Percentiles rank a stretch among this genome's conserved stretches.
These are phyloP conservation scores for Bryoerythrophyllum caledonicum DNA, from an alignment of 225 moss, liverwort and hornwort species.

Conservation along the genomic window DNA sequence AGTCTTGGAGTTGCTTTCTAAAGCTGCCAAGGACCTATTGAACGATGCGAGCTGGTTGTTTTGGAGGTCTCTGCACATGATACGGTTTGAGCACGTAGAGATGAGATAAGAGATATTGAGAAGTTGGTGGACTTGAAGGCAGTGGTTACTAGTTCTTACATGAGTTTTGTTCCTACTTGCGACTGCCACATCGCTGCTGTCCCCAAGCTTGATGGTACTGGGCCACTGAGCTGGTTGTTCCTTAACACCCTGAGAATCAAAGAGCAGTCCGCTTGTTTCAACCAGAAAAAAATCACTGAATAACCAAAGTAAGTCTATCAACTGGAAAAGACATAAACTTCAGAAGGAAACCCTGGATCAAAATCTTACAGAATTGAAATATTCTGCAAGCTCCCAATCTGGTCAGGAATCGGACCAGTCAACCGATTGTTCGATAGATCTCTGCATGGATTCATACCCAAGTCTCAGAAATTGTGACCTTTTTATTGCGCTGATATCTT, in stretches of 20 bases:
- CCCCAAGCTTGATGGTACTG: conserved; percentile 46
- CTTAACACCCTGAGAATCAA: conserved; percentile 31
- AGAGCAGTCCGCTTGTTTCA: not conserved
- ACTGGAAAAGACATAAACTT: not conserved
- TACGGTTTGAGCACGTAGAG: not conserved
- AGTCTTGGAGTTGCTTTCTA: conserved; percentile 29
- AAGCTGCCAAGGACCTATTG: not conserved
- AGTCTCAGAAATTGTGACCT: not conserved
- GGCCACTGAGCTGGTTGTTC: conserved; percentile 45
- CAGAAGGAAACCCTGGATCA: not conserved
- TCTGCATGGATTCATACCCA: conserved; percentile 24
- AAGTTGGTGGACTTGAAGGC: not conserved
- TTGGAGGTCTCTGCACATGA: conserved; percentile 54
- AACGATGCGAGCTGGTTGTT: conserved; percentile 29
- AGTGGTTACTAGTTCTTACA: conserved; percentile 27
- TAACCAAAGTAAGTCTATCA: not conserved
- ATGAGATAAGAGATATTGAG: not conserved
- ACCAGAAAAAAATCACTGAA: not conserved
- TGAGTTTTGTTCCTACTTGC: not conserved
- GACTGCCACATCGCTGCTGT: conserved; percentile 20
- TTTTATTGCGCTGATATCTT: not conserved
- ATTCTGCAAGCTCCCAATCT: conserved; percentile 31
- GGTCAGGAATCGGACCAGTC: conserved; percentile 32
- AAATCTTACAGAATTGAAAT: conserved; percentile 43
- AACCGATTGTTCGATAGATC: conserved; percentile 45